Percentiles rank a stretch among this genome's conserved stretches.
Evolutionary conservation across 164 flowering plant species (phyloP).

Genomic region (Vitis labrusca): DNA sequence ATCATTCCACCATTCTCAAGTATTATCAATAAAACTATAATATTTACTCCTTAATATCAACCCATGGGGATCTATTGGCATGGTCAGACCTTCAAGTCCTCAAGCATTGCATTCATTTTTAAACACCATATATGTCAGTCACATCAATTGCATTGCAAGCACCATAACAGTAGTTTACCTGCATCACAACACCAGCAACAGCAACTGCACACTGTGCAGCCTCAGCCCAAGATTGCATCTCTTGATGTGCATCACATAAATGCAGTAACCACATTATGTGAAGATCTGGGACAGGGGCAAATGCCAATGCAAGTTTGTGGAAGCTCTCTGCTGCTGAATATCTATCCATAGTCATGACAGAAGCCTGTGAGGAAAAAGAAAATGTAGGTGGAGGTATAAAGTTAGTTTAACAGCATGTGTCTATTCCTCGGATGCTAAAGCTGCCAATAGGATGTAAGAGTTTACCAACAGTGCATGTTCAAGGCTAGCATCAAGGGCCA

Average conservation of each 20-base stretch:
- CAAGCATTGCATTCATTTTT: no score
- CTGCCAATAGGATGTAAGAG: not conserved
- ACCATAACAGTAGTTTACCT: constrained; percentile 42
- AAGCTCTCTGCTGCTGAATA: constrained; percentile 98
- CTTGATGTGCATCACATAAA: constrained; percentile 98
- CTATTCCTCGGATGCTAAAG: not conserved
- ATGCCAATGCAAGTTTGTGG: constrained; percentile 91
- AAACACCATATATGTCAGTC: not conserved
- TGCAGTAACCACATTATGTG: constrained; percentile 99
- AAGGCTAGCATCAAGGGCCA: constrained; percentile 94
- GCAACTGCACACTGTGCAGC: constrained; percentile 99
- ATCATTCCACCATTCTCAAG: no score
- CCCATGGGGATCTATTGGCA: no score
- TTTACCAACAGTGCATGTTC: constrained; percentile 94
- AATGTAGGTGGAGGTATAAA: not conserved
- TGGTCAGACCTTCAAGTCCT: no score
- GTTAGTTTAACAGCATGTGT: not conserved
- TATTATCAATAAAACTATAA: no score
- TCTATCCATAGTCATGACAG: constrained; percentile 82
- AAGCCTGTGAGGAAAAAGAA: constrained; percentile 43
- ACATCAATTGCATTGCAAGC: not conserved
- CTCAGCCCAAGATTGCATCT: constrained; percentile 99
- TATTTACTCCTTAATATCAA: no score
- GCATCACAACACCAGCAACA: constrained; percentile 99
- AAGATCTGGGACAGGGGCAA: constrained; percentile 99